Conservation (phyloP, 345 rosid species). For the Noccaea caerulescens region DNA sequence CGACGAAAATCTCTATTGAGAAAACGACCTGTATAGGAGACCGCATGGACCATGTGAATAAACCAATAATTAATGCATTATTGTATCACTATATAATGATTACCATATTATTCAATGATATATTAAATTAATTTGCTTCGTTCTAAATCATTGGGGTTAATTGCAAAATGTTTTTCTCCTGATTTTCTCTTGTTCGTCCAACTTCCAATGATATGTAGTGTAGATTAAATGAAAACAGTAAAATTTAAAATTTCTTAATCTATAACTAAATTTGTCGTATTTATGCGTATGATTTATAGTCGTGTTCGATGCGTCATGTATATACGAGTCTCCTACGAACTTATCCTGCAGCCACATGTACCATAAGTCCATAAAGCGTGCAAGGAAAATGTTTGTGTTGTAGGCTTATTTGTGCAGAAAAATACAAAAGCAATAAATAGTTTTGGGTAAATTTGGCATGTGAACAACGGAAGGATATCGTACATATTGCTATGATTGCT, state of each 20-base stretch:
- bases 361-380: conserved; percentile 15
- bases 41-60: conserved; percentile 35
- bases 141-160: neutral
- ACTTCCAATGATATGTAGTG: neutral
- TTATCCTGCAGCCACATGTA: conserved; percentile 15
- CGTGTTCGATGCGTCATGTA: conserved; percentile 24
- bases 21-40: conserved; percentile 16
- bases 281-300: conserved; percentile 11
- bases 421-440: conserved; percentile 26
- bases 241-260: neutral
- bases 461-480: conserved; percentile 28
- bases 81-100: conserved; percentile 6
- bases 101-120: neutral
- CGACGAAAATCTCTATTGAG: conserved; percentile 13
- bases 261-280: neutral
- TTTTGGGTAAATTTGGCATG: conserved; percentile 34
- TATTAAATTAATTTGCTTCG: neutral
- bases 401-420: conserved; percentile 23
- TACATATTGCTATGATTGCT: conserved; percentile 33
- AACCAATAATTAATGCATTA: conserved; percentile 22
- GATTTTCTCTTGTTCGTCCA: neutral
- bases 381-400: neutral
- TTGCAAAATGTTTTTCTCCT: neutral
- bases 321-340: neutral
- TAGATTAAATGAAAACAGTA: neutral